Evolutionary conservation across 139 green algal species (phyloP), one percentile per base, ranked within the genome.

Genomic region (Klebsormidium nitens): DNA sequence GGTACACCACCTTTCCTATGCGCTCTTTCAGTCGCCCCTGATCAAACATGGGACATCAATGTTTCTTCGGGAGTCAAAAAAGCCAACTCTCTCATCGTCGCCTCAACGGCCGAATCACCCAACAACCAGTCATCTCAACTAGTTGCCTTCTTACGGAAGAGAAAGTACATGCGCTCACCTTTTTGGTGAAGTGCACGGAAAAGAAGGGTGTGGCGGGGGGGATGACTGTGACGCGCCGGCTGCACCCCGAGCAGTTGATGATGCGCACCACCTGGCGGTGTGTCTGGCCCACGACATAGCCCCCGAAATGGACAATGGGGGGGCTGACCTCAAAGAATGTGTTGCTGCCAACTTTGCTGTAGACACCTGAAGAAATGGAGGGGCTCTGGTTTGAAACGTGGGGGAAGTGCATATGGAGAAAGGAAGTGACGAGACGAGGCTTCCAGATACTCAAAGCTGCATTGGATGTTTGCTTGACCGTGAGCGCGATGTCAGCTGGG

Each of bases 241-340:
- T 50, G 11, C 42, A 14, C 42, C 14, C 42, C 8, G 42, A 50
- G 42, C 8, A 8, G 42, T 50, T 50, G 42, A 50, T 14, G 11
- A 50, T 14, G 14, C 42, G 48, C 40, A 85, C 47, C 5, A n/a
- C 75, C 48, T 76, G 74, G 37, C 36, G 68, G 50, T 80, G 74
- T 0, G 67, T 65, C 28, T 81, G 66, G 3, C 77, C 77, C 29
- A 86, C 17, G 26, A 66, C 29, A 36, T 77, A 86, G 28, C 80
- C 75, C 3, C 72, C 75, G 52, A 81, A 82, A 47, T 85, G 74
- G 29, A 84, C 14, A 14, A 84, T 71, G 31, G 31, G 61, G 1
- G 78, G 78, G 17, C 72, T 59, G 19, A 63, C 56, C 36, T 76
- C 72, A 3, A 84, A 64, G 2, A 79, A n/a, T 29, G 35, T 46